Evolutionary conservation across 2,329 filamentous ascomycete genomes (phyloP), one percentile per base, ranked within the genome.

Genomic region (Pezicula carpinea): DNA sequence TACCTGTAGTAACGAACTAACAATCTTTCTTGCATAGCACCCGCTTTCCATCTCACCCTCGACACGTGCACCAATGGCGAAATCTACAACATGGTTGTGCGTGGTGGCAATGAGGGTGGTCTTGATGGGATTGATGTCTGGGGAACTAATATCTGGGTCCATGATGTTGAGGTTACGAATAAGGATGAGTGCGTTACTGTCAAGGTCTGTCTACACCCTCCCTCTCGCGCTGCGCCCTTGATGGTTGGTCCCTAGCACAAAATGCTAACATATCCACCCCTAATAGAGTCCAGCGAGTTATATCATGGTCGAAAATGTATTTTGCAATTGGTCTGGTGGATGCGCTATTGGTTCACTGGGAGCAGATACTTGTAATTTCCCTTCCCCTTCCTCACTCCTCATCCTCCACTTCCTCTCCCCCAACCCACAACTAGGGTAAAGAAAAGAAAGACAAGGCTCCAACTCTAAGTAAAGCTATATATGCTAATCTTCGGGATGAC

Each of bases 261-360:
- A 13, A 35, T 15, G 14, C 8, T 6, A 38, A 18, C 13, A 38
- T 18, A 35, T 23, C 22, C 8, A 5, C 22, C 4, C 11, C 23
- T 15, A 6, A 34, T 40, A 57, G 71, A 75, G 80, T 59, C 76
- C 5, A 69, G 79, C 53, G 75, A 77, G 70, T 44, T 72, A 80
- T 58, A 71, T 82, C 32, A 66, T 80, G n/a, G 62, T 82, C 32
- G 78, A 83, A 55, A 76, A 74, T 52, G 70, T 82, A 49, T 78
- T 79, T 64, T 82, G 79, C 66, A 82, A 82, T 66, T 77, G 72
- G 72, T 75, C 70, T n/a, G 79, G 77, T 14, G 77, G 75, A 39
- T 79, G 75, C 52, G 77, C 73, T 10, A 76, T 83, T 54, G 79
- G 79, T 31, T 79, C 75, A 3, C 67, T 83, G 2, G 71, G 69